phyloP scores from a whole-genome alignment of 768 basidiomycete species.

The Amanita exitialis region DNA sequence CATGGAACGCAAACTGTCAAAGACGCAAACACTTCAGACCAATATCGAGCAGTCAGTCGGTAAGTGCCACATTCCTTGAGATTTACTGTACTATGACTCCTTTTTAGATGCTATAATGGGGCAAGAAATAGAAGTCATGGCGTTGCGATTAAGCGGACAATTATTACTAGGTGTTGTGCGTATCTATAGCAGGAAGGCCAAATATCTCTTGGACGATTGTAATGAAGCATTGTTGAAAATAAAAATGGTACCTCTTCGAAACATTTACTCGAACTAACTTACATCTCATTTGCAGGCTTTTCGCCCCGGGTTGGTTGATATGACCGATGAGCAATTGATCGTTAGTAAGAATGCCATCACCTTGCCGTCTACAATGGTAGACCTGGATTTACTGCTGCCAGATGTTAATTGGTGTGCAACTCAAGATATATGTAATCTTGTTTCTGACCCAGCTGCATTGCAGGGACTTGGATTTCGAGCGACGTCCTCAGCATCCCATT shows the following conservation, averaged over 20 bases:
- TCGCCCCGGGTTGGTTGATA: slow-evolving; percentile 89
- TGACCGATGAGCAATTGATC: slow-evolving; percentile 89
- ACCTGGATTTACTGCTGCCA: slow-evolving; percentile 71
- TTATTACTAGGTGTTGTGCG: slow-evolving; percentile 92
- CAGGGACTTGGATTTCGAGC: slow-evolving; percentile 78
- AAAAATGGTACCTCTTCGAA: slow-evolving; percentile 64
- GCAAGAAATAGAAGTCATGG: slow-evolving; percentile 88
- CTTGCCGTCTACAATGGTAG: slow-evolving; percentile 64
- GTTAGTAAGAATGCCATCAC: slow-evolving; percentile 88
- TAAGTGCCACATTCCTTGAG: slow-evolving; percentile 22
- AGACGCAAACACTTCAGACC: slow-evolving; percentile 88
- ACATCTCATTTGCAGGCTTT: slow-evolving; percentile 53
- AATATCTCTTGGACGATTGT: slow-evolving; percentile 95
- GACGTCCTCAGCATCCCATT: slow-evolving; percentile 34
- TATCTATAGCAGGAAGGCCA: slow-evolving; percentile 96
- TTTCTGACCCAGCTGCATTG: slow-evolving; percentile 8
- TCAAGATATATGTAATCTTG: neutral
- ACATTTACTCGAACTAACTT: neutral
- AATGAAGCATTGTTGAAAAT: slow-evolving; percentile 94
- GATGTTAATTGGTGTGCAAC: slow-evolving; percentile 66
- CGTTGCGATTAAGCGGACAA: slow-evolving; percentile 93
- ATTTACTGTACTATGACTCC: neutral
- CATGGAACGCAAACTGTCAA: slow-evolving; percentile 96
- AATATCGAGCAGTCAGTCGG: slow-evolving; percentile 93
- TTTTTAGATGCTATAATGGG: slow-evolving; percentile 80